These are phyloP conservation scores for Arthrinium phaeospermum DNA, from an alignment of 2,329 filamentous ascomycete genomes.

Conservation along the genomic window DNA sequence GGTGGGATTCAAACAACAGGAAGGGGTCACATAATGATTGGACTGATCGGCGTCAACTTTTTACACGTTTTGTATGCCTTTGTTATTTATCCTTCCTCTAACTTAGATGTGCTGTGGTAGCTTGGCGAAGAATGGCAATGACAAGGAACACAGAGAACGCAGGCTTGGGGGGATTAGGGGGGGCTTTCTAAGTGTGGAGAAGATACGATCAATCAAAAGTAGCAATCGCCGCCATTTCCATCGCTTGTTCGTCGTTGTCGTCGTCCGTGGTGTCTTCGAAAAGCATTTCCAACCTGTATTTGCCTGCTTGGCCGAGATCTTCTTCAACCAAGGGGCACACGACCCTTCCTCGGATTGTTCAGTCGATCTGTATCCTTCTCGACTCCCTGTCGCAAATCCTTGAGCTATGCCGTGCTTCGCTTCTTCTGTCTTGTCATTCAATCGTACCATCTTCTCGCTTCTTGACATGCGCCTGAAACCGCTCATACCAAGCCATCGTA, in stretches of 20 bases:
- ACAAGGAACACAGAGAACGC: not conserved
- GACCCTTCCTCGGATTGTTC: not conserved
- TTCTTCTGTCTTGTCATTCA: slow-evolving; percentile 10
- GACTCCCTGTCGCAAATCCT: not conserved
- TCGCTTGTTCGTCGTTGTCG: not conserved
- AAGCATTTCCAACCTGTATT: not conserved
- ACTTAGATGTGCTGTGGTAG: not conserved
- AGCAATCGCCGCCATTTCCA: slow-evolving; percentile 5
- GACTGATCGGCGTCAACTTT: not conserved
- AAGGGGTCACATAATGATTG: not conserved
- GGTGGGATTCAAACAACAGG: not conserved
- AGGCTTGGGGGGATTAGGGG: slow-evolving; percentile 1
- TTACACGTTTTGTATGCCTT: not conserved
- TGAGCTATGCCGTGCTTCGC: slow-evolving; percentile 13
- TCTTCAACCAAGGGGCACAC: not conserved
- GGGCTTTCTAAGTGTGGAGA: not conserved
- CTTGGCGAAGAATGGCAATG: not conserved
- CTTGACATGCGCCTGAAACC: not conserved
- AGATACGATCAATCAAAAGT: slow-evolving; percentile 18
- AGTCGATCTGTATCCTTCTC: slow-evolving; percentile 6
- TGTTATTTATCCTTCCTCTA: not conserved
- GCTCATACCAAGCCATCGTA: slow-evolving; percentile 90
- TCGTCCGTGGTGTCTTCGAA: not conserved
- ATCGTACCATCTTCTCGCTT: slow-evolving; percentile 1
- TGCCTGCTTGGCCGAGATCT: not conserved